Percentiles rank a stretch among this genome's conserved stretches.
These are phyloP conservation scores for Boletus vinaceobasis DNA, from an alignment of 768 basidiomycete species.

Conservation along the genomic window DNA sequence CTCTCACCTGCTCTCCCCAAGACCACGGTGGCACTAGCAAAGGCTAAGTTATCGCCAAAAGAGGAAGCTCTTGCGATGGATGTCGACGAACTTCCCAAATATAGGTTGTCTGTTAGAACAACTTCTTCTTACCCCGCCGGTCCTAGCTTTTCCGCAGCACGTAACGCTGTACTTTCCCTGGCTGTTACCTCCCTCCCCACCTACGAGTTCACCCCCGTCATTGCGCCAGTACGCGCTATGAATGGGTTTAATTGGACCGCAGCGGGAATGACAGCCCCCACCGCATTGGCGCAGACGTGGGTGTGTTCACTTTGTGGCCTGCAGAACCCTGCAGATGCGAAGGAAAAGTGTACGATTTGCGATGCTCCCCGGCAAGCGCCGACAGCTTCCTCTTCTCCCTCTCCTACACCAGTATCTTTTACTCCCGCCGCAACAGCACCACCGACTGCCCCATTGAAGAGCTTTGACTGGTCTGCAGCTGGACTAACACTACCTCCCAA, in stretches of 20 bases:
- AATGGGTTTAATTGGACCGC: conserved; percentile 60
- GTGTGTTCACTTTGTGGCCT: conserved; percentile 52
- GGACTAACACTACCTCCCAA: conserved; percentile 31
- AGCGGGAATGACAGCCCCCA: conserved; percentile 52
- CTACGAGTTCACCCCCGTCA: conserved; percentile 32
- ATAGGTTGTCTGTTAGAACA: conserved; percentile 24
- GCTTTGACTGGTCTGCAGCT: conserved; percentile 40
- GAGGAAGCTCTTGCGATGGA: conserved; percentile 28
- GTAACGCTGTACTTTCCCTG: conserved; percentile 39
- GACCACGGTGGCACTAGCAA: conserved; percentile 7
- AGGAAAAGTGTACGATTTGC: conserved; percentile 45
- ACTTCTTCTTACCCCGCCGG: conserved; percentile 16
- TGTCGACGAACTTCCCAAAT: conserved; percentile 35
- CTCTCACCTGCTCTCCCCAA: background rate
- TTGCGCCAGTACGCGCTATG: conserved; percentile 20
- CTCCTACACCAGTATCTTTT: background rate
- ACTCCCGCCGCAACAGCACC: background rate
- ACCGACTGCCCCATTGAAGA: conserved; percentile 9
- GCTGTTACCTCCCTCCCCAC: conserved; percentile 45
- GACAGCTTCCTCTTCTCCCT: conserved; percentile 12
- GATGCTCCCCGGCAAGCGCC: conserved; percentile 35
- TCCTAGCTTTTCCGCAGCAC: conserved; percentile 21
- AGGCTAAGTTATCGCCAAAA: conserved; percentile 26
- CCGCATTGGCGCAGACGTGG: conserved; percentile 40
- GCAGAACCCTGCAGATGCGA: conserved; percentile 35